Conservation (phyloP, 169 alveolate species). For the Eimeria maxima region DNA sequence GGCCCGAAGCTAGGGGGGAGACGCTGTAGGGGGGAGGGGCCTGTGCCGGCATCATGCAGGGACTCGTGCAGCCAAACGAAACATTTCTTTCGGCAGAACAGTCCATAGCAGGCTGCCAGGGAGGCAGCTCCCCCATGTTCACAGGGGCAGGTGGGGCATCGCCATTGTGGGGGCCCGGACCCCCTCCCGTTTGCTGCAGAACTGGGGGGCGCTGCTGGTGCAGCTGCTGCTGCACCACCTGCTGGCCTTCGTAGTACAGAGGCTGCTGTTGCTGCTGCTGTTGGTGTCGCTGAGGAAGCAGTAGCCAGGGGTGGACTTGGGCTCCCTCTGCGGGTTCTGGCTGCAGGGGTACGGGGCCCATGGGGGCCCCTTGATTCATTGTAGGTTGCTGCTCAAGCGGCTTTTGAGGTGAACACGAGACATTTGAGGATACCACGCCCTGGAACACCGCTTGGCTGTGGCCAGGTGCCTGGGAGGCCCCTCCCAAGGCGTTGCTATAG, state of each 20-base stretch:
- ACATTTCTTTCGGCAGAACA: not conserved
- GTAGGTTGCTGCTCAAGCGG: constrained; percentile 28
- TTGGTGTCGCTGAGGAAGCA: constrained; percentile 11
- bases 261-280: constrained; percentile 58
- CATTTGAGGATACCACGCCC: not conserved
- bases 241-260: constrained; percentile 62
- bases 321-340: constrained; percentile 44
- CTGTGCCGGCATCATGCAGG: constrained; percentile 64
- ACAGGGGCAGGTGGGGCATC: constrained; percentile 19
- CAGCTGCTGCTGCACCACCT: constrained; percentile 62
- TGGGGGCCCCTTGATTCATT: constrained; percentile 4
- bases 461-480: constrained; percentile 4
- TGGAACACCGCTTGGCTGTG: not conserved
- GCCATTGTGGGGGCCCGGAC: constrained; percentile 12
- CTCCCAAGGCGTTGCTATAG: not conserved
- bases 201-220: constrained; percentile 54
- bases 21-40: constrained; percentile 33
- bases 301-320: constrained; percentile 22
- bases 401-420: constrained; percentile 25
- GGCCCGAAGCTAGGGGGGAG: constrained; percentile 19
- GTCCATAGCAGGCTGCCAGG: constrained; percentile 33
- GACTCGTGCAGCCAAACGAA: constrained; percentile 11
- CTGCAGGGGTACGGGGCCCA: constrained; percentile 44
- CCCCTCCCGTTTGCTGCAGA: constrained; percentile 23
- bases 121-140: constrained; percentile 29